Conservation (phyloP, 2,329 filamentous ascomycete genomes). For the Tolypocladium endophyticum region DNA sequence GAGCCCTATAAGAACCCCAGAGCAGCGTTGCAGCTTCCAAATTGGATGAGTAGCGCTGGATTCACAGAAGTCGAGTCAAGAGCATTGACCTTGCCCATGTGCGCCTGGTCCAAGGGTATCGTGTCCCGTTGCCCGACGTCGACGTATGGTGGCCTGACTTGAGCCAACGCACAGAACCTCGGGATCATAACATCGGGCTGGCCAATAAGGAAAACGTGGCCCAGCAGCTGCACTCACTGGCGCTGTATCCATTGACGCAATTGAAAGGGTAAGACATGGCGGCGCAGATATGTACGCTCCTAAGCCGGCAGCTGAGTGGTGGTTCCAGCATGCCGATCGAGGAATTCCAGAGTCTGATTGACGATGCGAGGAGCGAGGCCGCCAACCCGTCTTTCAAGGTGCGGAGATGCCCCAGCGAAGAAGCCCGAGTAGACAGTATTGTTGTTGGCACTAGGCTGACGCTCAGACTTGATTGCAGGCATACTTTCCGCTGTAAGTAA, state of each 20-base stretch:
- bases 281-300: background rate
- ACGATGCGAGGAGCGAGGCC: conserved; percentile 43
- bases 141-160: background rate
- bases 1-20: conserved; percentile 57
- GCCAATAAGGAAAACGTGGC: conserved; percentile 45
- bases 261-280: conserved; percentile 30
- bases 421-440: background rate
- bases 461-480: conserved; percentile 26
- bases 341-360: conserved; percentile 47
- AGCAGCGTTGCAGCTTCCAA: conserved; percentile 48
- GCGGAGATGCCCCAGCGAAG: conserved; percentile 9
- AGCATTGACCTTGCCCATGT: conserved; percentile 58
- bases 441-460: background rate
- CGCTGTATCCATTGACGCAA: conserved; percentile 45
- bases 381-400: conserved; percentile 46
- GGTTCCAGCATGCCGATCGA: conserved; percentile 40
- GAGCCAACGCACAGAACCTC: conserved; percentile 27
- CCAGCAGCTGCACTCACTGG: conserved; percentile 41
- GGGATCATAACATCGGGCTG: conserved; percentile 40
- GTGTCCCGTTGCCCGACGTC: background rate
- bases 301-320: conserved; percentile 1
- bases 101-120: conserved; percentile 56
- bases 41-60: conserved; percentile 48
- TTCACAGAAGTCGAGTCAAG: conserved; percentile 57
- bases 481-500: conserved; percentile 50